A percentile compares a stretch with the other conserved stretches of the same genome.
Evolutionary conservation across 495 filamentous ascomycete species (phyloP).

Genomic region (Xylaria telfairii): DNA sequence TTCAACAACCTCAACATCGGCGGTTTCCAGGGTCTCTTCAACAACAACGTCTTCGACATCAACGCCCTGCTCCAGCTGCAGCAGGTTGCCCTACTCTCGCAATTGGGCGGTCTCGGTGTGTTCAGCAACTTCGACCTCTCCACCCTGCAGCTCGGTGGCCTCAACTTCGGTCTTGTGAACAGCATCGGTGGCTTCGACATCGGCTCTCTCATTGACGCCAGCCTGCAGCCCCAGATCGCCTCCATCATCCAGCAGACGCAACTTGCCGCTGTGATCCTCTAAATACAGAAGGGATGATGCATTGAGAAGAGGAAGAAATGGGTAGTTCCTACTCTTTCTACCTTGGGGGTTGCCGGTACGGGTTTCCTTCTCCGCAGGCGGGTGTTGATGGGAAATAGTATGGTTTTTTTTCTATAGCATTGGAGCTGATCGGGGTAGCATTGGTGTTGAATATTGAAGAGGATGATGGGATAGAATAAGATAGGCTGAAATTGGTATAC

Average conservation of each 20-base stretch:
- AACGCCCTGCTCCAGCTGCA: slow-evolving; percentile 49
- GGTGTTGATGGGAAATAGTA: slow-evolving; percentile 14
- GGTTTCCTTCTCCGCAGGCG: slow-evolving; percentile 24
- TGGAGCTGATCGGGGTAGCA: neutral
- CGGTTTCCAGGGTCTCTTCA: slow-evolving; percentile 46
- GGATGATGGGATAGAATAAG: slow-evolving; percentile 15
- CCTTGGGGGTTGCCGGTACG: slow-evolving; percentile 15
- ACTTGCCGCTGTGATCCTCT: slow-evolving; percentile 31
- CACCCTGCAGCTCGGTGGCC: slow-evolving; percentile 44
- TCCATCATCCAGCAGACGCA: slow-evolving; percentile 42
- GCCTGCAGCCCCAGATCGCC: slow-evolving; percentile 46
- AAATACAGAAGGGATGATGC: neutral
- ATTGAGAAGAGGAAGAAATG: neutral
- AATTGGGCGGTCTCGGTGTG: slow-evolving; percentile 50
- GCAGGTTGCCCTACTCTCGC: slow-evolving; percentile 49
- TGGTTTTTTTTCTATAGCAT: slow-evolving; percentile 7
- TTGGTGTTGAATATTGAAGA: neutral
- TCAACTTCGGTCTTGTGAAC: slow-evolving; percentile 49
- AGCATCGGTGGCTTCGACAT: slow-evolving; percentile 47
- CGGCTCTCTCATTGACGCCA: slow-evolving; percentile 44
- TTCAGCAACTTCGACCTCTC: slow-evolving; percentile 52
- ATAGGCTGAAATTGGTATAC: slow-evolving; percentile 10
- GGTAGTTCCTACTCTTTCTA: neutral
- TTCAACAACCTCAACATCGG: slow-evolving; percentile 52
- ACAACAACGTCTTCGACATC: slow-evolving; percentile 46